Evolutionary conservation across 2,329 filamentous ascomycete species (phyloP), one percentile per base, ranked within the genome.

Genomic region (Penicillium brasilianum): DNA sequence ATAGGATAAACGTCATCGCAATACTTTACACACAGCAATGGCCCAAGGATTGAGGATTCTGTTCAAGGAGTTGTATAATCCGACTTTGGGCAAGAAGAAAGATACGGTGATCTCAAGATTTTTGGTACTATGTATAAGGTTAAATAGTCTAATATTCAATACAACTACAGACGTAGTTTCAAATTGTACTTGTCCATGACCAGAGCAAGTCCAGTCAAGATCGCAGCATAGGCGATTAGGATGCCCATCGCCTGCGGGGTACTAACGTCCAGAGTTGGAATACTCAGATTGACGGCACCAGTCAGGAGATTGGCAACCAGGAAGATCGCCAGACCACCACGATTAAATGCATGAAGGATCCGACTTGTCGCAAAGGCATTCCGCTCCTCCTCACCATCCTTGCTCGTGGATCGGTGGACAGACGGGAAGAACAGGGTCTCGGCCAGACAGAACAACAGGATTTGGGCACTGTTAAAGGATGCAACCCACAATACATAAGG

Each of bases 401-500:
- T 80, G 59, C 77, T 78, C 0, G 77, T 77, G 1, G 86, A 84
- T 63, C 84, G 87, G 76, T 92, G 87, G 6, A 90, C 84, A 1
- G 83, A 81, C 0, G 92, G 91, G 76, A 97, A 96, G 76, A 93
- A 88, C 2, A 91, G 28, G 3, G 85, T 88, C 75, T 99, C 94
- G 25, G 95, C 84, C 14, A 88, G 74, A 71, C 88, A 93, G 76
- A 94, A 97, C 1, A 89, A 83, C 8, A 91, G 81, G 10, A 99
- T 82, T 74, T 97, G 92, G n/a, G 85, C 83, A 63, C 87, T 89
- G 80, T 98, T 99, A 82, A 95, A 97, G 2, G 92, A 89, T n/a
- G 88, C 85, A 8, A 96, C 90, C 93, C 94, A 98, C 48, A 97
- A 82, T 46, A 98, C 85, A 74, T 99, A 99, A 0, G 95, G 93